Evolutionary conservation across 2,329 filamentous ascomycete genomes (phyloP).

Genomic region (Furcasterigmium furcatum): DNA sequence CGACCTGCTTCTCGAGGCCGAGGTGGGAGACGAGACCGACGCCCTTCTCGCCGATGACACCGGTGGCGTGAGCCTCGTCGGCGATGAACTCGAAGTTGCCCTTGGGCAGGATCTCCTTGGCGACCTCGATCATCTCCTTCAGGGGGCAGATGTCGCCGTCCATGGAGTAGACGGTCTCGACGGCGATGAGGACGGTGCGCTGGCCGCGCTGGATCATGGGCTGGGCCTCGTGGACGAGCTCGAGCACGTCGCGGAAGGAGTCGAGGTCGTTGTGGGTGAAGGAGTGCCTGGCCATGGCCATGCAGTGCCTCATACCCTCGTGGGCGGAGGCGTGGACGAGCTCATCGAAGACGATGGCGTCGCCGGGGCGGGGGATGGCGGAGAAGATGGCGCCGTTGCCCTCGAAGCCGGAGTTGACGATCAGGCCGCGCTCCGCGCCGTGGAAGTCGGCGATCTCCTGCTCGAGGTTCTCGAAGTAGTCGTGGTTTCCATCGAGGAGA

Average conservation of each 20-base stretch:
- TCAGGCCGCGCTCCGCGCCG: slow-evolving; percentile 36
- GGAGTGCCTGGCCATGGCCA: slow-evolving; percentile 41
- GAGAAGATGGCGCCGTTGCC: slow-evolving; percentile 64
- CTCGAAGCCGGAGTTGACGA: slow-evolving; percentile 62
- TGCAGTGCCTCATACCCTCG: slow-evolving; percentile 69
- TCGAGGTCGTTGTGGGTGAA: slow-evolving; percentile 55
- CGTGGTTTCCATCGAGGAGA: slow-evolving; percentile 48
- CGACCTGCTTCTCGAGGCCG: slow-evolving; percentile 52
- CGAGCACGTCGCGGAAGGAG: slow-evolving; percentile 22
- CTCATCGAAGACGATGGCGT: slow-evolving; percentile 69
- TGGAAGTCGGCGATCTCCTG: slow-evolving; percentile 44
- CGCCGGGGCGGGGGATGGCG: slow-evolving; percentile 55
- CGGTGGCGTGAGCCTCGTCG: slow-evolving; percentile 67
- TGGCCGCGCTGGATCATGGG: slow-evolving; percentile 27
- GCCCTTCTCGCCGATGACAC: slow-evolving; percentile 53
- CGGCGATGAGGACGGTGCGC: slow-evolving; percentile 59
- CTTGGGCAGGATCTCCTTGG: slow-evolving; percentile 50
- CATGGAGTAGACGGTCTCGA: slow-evolving; percentile 79
- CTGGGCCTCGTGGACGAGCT: slow-evolving; percentile 27
- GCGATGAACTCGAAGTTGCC: slow-evolving; percentile 62
- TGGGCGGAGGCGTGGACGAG: slow-evolving; percentile 76
- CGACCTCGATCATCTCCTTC: slow-evolving; percentile 53
- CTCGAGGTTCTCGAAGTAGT: slow-evolving; percentile 42
- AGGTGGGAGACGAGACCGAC: slow-evolving; percentile 55
- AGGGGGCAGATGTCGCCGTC: slow-evolving; percentile 72